Base-by-base conservation (phyloP, 495 filamentous ascomycete genomes). In the Hypoxylon lienhwacheense region DNA sequence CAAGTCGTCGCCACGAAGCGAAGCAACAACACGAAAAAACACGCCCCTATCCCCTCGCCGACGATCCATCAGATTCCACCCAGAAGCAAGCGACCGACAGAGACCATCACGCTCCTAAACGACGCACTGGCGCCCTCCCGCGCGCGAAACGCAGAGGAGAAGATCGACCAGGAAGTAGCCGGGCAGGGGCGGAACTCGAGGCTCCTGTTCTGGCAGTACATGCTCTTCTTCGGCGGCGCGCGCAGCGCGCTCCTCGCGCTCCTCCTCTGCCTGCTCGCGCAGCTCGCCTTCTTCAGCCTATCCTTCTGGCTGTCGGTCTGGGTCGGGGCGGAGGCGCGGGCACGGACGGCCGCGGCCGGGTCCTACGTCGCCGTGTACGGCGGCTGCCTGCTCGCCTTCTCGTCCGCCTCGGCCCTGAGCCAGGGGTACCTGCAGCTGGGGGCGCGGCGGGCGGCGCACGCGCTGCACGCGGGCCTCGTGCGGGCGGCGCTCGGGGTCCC, bases 341-440 rank as follows among this genome's bases (percentile, higher is more conserved):
- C 91, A 62, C 79, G 85, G 20, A 68, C 66, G 43, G 89, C 88
- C 66, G 92, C 89, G 55, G 74, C 77, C n/a, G 73, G 88, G 3
- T 91, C 91, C 59, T 86, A 84, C 5, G 66, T 86, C 0, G 74
- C 93, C 1, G 85, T 84, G 17, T 16, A 86, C 19, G 61, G 71
- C 7, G 90, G 83, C 59, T 82, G 89, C 56, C 26, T 78, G 10
- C 77, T 87, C 16, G 88, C 88, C 2, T 72, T 91, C 42, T 57
- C 78, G 17, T 76, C 87, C 51, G 88, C 92, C 70, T 81, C 73
- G 32, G 78, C 88, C 31, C 73, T 92, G 10, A 53, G 62, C 3
- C 92, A 92, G 74, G 87, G 82, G 66, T 87, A 88, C 2, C 90
- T 86, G 4, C 71, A 92, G 25, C 78, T 80, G 32, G 89, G 89